Percentiles rank a stretch among this genome's conserved stretches.
Evolutionary conservation across 1,284 basidiomycete species (phyloP).

Genomic region (Laetiporus sulphureus): DNA sequence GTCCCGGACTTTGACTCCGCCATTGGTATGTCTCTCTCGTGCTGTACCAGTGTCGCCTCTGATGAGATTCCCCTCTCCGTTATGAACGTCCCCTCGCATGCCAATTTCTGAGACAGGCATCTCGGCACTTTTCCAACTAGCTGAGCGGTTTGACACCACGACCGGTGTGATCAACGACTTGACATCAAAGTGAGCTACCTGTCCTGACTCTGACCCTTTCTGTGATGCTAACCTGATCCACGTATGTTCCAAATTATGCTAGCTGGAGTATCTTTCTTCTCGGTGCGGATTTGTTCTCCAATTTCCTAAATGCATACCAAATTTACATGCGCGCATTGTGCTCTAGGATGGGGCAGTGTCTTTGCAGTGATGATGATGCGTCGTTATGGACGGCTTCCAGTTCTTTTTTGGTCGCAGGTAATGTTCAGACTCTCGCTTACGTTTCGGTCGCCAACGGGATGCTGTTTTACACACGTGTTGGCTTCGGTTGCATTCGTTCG

Average conservation of each 20-base stretch:
- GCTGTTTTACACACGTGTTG: background rate
- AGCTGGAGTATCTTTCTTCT: conserved; percentile 68
- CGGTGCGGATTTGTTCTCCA: conserved; percentile 27
- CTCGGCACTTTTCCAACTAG: conserved; percentile 52
- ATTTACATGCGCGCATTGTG: background rate
- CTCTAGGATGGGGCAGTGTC: conserved; percentile 50
- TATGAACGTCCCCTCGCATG: conserved; percentile 18
- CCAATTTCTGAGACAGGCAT: conserved; percentile 34
- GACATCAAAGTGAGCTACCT: conserved; percentile 46
- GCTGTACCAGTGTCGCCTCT: conserved; percentile 40
- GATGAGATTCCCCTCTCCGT: conserved; percentile 66
- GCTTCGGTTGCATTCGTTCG: too few species aligned
- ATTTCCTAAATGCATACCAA: background rate
- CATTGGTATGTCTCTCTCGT: conserved; percentile 38
- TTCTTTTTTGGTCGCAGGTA: conserved; percentile 60
- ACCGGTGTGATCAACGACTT: conserved; percentile 56
- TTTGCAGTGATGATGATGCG: conserved; percentile 55
- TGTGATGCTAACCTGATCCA: background rate
- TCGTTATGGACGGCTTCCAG: conserved; percentile 51
- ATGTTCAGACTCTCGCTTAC: conserved; percentile 1
- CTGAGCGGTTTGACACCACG: conserved; percentile 50
- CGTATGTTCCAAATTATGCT: background rate
- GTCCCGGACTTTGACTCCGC: conserved; percentile 67
- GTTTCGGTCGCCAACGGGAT: background rate
- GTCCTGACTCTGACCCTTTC: too few species aligned